These are phyloP conservation scores for Acanthamoeba sp. DNA, from an alignment of 208 protist species.

Conservation along the genomic window DNA sequence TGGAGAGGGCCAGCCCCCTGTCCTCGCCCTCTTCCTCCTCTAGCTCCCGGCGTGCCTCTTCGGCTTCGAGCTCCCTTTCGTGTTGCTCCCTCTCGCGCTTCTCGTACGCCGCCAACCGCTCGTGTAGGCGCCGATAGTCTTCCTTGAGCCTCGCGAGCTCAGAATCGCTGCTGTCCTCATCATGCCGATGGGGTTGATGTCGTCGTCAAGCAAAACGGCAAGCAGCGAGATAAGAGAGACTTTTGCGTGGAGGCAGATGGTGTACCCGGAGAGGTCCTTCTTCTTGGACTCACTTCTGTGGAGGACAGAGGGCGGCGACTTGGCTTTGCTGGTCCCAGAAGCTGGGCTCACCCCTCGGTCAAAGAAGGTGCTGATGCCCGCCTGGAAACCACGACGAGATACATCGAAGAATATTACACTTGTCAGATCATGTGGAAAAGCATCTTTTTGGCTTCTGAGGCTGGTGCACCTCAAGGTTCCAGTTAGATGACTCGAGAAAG, in stretches of 20 bases:
- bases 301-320: background rate
- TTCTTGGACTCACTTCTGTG: background rate
- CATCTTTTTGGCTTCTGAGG: background rate
- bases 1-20: background rate
- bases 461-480: background rate
- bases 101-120: background rate
- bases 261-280: background rate
- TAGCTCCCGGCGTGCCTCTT: background rate
- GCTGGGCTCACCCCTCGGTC: conserved; percentile 14
- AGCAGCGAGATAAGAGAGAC: too few relatives aligned
- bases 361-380: conserved; percentile 16
- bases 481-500: conserved; percentile 14
- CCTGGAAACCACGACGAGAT: background rate
- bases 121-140: background rate
- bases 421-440: too few relatives aligned
- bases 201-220: background rate
- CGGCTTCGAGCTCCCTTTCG: background rate
- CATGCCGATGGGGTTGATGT: background rate
- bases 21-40: background rate
- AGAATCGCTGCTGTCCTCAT: background rate
- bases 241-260: too few relatives aligned
- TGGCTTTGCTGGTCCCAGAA: background rate
- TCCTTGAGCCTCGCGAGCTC: conserved; percentile 38
- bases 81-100: background rate
- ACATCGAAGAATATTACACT: too few relatives aligned